Percentiles rank a stretch among this genome's conserved stretches.
Conservation (phyloP, 345 rosid genomes). For the Eucalyptus erythrocorys region DNA sequence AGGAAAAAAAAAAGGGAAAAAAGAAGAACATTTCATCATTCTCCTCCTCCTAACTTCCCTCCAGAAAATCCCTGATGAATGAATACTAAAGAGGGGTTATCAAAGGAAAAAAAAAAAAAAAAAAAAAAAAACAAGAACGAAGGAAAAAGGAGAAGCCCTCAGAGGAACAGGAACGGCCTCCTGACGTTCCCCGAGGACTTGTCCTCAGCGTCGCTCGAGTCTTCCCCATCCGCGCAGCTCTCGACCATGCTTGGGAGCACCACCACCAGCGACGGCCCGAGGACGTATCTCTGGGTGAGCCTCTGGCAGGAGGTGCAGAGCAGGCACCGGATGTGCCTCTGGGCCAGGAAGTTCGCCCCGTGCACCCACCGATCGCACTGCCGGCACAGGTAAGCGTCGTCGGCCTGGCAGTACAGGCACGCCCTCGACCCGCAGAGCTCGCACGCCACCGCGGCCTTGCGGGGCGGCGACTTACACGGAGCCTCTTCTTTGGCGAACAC, state of each 20-base stretch:
- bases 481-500: background rate
- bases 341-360: conserved; percentile 71
- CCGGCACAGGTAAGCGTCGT: conserved; percentile 57
- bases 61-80: background rate
- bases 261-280: conserved; percentile 37
- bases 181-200: conserved; percentile 5
- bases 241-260: conserved; percentile 12
- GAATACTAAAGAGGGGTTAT: background rate
- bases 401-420: conserved; percentile 67
- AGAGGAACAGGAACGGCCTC: conserved; percentile 53
- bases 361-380: conserved; percentile 72
- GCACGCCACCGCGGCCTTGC: conserved; percentile 17
- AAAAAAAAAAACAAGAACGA: background rate
- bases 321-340: conserved; percentile 63
- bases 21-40: background rate
- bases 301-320: conserved; percentile 54
- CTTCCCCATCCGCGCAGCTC: background rate
- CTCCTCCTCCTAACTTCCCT: background rate
- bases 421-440: conserved; percentile 59
- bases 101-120: background rate
- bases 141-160: background rate
- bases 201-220: background rate
- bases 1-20: background rate
- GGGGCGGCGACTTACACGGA: background rate
- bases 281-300: conserved; percentile 41